Evolutionary conservation across 2,329 filamentous ascomycete species (phyloP), one percentile per base, ranked within the genome.

Genomic region (Pseudofabraea citricarpa): DNA sequence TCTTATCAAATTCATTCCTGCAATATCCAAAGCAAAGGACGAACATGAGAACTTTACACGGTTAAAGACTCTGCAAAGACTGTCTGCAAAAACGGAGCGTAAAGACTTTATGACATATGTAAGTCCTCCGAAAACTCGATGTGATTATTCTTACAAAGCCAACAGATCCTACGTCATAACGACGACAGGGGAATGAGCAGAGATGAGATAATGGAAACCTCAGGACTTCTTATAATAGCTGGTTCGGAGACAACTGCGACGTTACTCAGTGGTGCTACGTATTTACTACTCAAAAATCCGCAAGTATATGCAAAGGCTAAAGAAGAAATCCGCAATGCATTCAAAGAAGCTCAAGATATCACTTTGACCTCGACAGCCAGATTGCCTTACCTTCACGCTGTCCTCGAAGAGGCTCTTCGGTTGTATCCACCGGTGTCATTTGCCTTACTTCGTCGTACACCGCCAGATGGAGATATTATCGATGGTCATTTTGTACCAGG

Each of bases 241-340:
- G 72, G 73, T 3, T 70, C 68, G 3, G 73, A 76, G 51, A 77
- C 73, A 5, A 74, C 72, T 1, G 69, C 72, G 0, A 73, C 71
- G 0, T 57, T 70, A 3, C 58, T 75, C n/a, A 63, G 47, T 55
- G 69, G 49, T 52, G 61, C 47, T n/a, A 59, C 60, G 12, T 75
- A 63, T 47, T 55, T 69, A 4, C 56, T 75, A 6, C 54, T 70
- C 2, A 8, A 36, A 8, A 36, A 13, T 10, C 33, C 33, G 12
- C 8, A 16, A 2, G 33, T 13, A 3, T 21, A 19, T 18, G 20
- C 15, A 13, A 18, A 21, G n/a, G 33, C 20, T 3, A 36, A 18
- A 13, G 33, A 36, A 21, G 33, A 36, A 21, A 18, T 36, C 33
- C 33, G 33, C 12, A 6, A 13, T 3, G 33, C 33, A 12, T 36